phyloP scores from a whole-genome alignment of 345 rosid species.

The Pugionium cornutum region DNA sequence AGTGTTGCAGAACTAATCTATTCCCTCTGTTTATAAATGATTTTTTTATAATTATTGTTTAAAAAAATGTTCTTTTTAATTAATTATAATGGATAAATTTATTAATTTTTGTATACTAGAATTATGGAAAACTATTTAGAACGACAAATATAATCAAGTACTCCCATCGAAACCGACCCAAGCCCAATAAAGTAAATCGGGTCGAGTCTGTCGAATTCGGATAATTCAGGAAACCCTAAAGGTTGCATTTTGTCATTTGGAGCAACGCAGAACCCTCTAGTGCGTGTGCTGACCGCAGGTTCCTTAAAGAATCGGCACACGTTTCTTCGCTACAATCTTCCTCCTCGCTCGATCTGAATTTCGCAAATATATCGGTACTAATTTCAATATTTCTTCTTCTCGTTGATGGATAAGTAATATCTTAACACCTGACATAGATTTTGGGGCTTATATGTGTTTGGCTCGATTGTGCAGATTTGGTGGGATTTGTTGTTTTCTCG shows the following conservation, averaged over 20 bases:
- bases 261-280: slow-evolving; percentile 18
- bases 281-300: slow-evolving; percentile 36
- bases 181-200: slow-evolving; percentile 29
- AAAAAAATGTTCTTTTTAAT: too few relatives aligned
- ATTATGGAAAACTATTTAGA: too few relatives aligned
- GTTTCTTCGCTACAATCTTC: slow-evolving; percentile 21
- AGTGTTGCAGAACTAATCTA: too few relatives aligned
- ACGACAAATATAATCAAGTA: too few relatives aligned
- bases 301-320: slow-evolving; percentile 9
- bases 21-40: too few relatives aligned
- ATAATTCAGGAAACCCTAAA: slow-evolving; percentile 36
- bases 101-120: too few relatives aligned
- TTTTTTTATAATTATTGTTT: too few relatives aligned
- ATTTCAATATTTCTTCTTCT: not conserved
- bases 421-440: not conserved
- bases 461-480: not conserved
- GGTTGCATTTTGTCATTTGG: not conserved
- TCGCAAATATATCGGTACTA: slow-evolving; percentile 21
- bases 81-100: not conserved
- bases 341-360: slow-evolving; percentile 6
- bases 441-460: slow-evolving; percentile 2
- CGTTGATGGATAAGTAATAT: not conserved
- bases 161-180: slow-evolving; percentile 2
- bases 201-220: slow-evolving; percentile 1
- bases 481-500: too few relatives aligned